Evolutionary conservation across 164 flowering plant species (phyloP).

Genomic region (Vitis amurensis): DNA sequence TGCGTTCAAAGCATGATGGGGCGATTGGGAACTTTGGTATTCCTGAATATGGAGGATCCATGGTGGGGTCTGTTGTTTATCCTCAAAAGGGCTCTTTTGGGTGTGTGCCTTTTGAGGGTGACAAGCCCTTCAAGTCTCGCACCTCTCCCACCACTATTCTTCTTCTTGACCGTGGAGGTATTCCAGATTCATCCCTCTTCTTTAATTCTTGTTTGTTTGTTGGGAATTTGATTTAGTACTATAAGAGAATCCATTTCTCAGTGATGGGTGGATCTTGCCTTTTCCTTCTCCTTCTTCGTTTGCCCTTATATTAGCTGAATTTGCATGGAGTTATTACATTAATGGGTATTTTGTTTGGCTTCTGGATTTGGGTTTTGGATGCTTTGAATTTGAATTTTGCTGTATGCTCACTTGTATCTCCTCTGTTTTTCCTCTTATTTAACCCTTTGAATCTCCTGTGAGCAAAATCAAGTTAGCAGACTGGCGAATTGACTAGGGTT

Average conservation of each 20-base stretch:
- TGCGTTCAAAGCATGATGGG: slow-evolving; percentile 55
- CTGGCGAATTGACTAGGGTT: too few relatives aligned
- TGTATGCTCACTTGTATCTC: too few relatives aligned
- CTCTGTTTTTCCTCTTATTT: too few relatives aligned
- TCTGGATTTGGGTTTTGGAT: too few relatives aligned
- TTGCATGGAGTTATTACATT: too few relatives aligned
- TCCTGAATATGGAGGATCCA: slow-evolving; percentile 79
- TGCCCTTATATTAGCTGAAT: too few relatives aligned
- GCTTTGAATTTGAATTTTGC: too few relatives aligned
- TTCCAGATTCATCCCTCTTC: neutral
- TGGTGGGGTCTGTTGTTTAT: slow-evolving; percentile 68
- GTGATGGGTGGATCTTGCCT: too few relatives aligned
- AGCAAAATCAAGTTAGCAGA: too few relatives aligned
- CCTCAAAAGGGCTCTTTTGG: slow-evolving; percentile 48
- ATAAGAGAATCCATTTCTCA: neutral
- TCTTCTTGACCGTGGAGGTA: slow-evolving; percentile 93
- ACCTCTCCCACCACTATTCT: slow-evolving; percentile 56
- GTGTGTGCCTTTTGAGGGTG: slow-evolving; percentile 43
- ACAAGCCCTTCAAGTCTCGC: slow-evolving; percentile 47
- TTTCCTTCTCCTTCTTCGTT: too few relatives aligned
- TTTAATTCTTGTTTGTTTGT: neutral
- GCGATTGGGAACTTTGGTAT: slow-evolving; percentile 88
- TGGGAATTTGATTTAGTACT: neutral
- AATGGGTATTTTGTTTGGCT: too few relatives aligned
- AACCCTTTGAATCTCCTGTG: too few relatives aligned